Base-by-base conservation (phyloP, 441 rosid genomes). In the Erysimum pusillum region DNA sequence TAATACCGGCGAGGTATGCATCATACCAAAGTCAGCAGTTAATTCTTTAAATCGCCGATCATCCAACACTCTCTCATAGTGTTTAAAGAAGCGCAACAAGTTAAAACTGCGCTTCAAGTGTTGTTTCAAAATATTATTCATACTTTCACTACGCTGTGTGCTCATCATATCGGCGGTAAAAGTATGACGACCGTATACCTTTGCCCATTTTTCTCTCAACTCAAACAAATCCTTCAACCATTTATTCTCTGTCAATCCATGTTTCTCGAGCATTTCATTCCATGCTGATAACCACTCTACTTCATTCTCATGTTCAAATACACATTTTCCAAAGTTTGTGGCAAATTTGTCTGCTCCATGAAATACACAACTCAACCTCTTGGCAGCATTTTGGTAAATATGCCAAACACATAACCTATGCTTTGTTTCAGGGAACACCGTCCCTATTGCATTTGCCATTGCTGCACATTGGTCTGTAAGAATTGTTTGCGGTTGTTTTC, bases 261-360 rank as follows among this genome's bases (percentile, higher is more conserved):
- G 62, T 17, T 57, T 57, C 3, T 14, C 7, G 7, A 57, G 20
- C 62, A 57, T 32, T 13, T 32, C 18, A 57, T 4, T 13, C 38
- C 38, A 54, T 28, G 60, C 60, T 5, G 12, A 12, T 28, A 54
- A 28, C 60, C 36, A 54, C 13, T 57, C 39, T 57, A 31, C 7
- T 57, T 49, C 41, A 14, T 32, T 10, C 39, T 32, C 62, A 31
- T 57, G 62, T 12, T 57, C 62, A 57, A 31, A 57, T 57, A 57
- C 41, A 57, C 62, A 57, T 6, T 57, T 32, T 6, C 12, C 1
- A 57, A 57, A 57, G 12, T 57, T 7, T 1, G 3, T 57, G 62
- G 39, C 41, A 57, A 32, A 57, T 5, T 57, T 15, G 8, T 17
- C 28, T 3, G 28, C 6, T 17, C 28, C 41, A 38, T 38, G 41